Evolutionary conservation across 2,329 filamentous ascomycete species (phyloP).

Genomic region (Fusarium chaquense): DNA sequence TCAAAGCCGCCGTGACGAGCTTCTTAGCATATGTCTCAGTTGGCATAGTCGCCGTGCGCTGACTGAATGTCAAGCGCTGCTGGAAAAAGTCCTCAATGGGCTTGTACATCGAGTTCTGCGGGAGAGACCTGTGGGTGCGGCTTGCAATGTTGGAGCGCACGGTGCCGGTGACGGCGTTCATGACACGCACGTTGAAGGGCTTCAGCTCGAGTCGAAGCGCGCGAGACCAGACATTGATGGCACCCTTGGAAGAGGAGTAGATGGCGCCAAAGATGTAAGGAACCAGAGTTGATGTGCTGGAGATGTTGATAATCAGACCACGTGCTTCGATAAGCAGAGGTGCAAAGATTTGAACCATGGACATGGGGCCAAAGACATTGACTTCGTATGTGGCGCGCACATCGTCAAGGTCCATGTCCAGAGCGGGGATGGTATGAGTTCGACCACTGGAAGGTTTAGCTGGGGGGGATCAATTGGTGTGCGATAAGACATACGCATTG

Average conservation of each 20-base stretch:
- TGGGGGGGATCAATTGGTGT: not conserved
- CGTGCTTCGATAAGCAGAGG: constrained; percentile 62
- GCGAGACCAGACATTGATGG: constrained; percentile 65
- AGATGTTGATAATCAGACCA: constrained; percentile 68
- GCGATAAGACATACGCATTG: constrained; percentile 61
- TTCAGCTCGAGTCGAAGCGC: constrained; percentile 65
- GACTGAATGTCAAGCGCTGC: constrained; percentile 61
- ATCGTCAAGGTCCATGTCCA: constrained; percentile 65
- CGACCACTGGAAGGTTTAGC: constrained; percentile 56
- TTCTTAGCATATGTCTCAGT: constrained; percentile 59
- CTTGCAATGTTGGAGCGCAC: constrained; percentile 64
- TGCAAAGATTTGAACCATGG: constrained; percentile 64
- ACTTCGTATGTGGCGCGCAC: constrained; percentile 67
- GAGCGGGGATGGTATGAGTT: constrained; percentile 63
- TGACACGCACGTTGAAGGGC: constrained; percentile 67
- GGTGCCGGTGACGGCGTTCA: constrained; percentile 67
- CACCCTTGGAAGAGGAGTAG: constrained; percentile 69
- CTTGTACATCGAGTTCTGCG: constrained; percentile 60
- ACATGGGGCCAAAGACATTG: constrained; percentile 70
- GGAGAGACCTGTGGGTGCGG: constrained; percentile 57
- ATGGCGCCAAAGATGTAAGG: constrained; percentile 66
- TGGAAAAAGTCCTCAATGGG: constrained; percentile 61
- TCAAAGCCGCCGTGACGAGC: constrained; percentile 59
- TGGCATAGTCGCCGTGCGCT: constrained; percentile 60
- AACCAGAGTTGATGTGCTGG: constrained; percentile 62